Conservation (phyloP, 139 green algal genomes). For the Marvania coccoides region DNA sequence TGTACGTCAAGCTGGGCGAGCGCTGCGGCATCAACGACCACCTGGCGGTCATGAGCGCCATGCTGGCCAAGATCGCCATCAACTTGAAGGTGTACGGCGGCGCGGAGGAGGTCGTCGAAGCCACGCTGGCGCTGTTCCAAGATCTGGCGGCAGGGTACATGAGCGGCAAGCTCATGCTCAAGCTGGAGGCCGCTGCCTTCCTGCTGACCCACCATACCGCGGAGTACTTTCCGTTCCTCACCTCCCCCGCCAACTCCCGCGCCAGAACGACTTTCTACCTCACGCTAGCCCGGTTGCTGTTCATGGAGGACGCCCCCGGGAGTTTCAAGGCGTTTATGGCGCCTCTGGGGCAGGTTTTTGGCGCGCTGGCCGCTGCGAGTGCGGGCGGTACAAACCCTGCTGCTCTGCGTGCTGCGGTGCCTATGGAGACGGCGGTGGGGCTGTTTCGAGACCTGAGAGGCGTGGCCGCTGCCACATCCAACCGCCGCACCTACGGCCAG, state of each 20-base stretch:
- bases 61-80: constrained; percentile 82
- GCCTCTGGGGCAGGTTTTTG: constrained; percentile 72
- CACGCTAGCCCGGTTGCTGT: constrained; percentile 87
- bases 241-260: constrained; percentile 67
- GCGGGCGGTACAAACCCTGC: constrained; percentile 23
- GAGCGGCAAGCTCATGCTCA: constrained; percentile 93
- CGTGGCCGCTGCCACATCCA: constrained; percentile 83
- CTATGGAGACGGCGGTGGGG: constrained; percentile 62
- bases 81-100: constrained; percentile 80
- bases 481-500: constrained; percentile 56
- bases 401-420: constrained; percentile 45
- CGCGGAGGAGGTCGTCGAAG: constrained; percentile 78
- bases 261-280: constrained; percentile 90
- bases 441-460: constrained; percentile 91
- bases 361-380: constrained; percentile 33
- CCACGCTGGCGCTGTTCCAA: constrained; percentile 88
- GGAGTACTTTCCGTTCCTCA: constrained; percentile 80
- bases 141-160: constrained; percentile 93
- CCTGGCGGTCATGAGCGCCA: constrained; percentile 68
- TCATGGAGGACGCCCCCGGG: constrained; percentile 87
- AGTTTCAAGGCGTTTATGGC: constrained; percentile 89
- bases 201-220: constrained; percentile 80
- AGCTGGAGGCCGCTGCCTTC: constrained; percentile 81
- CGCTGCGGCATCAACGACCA: constrained; percentile 79
- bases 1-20: constrained; percentile 80